A percentile compares a stretch with the other conserved stretches of the same genome.
Evolutionary conservation across 2,329 filamentous ascomycete species (phyloP).

Genomic region (Macroventuria anomochaeta): DNA sequence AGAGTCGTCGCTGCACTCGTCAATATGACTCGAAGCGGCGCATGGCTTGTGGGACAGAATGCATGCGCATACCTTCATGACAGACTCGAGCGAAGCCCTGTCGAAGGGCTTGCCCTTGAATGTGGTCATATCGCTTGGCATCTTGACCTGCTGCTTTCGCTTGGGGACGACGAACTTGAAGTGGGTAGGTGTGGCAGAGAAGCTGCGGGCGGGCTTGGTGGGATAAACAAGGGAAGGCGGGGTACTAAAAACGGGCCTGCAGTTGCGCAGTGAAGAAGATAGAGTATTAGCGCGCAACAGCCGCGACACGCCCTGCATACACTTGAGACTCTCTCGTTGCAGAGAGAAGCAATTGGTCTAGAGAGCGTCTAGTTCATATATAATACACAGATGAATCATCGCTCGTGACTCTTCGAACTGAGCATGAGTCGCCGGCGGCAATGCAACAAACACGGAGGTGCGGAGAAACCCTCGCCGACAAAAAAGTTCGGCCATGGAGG

Average conservation of each 20-base stretch:
- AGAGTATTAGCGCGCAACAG: constrained; percentile 47
- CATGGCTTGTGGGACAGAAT: background rate
- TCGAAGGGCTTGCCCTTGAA: constrained; percentile 88
- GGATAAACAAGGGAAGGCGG: constrained; percentile 40
- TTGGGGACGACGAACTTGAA: constrained; percentile 38
- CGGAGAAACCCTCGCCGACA: constrained; percentile 17
- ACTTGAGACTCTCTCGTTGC: constrained; percentile 31
- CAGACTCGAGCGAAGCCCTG: constrained; percentile 77
- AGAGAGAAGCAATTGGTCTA: constrained; percentile 28
- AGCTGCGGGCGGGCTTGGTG: constrained; percentile 35
- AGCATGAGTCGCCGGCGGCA: background rate
- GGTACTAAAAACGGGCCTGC: constrained; percentile 41
- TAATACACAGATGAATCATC: constrained; percentile 15
- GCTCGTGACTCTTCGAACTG: constrained; percentile 1
- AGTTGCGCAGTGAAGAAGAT: constrained; percentile 32
- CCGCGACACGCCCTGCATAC: constrained; percentile 51
- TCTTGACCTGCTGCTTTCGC: constrained; percentile 39
- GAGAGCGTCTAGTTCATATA: constrained; percentile 29
- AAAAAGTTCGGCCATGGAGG: constrained; percentile 21
- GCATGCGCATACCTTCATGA: constrained; percentile 78
- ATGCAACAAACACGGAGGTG: background rate
- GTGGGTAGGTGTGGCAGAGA: constrained; percentile 42
- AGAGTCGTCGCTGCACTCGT: constrained; percentile 55
- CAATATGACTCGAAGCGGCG: constrained; percentile 31
- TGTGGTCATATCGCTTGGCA: constrained; percentile 54